A percentile compares a stretch with the other conserved stretches of the same genome.
Evolutionary conservation across 2,329 filamentous ascomycete genomes (phyloP).

Genomic region (Trichoderma simmonsii): DNA sequence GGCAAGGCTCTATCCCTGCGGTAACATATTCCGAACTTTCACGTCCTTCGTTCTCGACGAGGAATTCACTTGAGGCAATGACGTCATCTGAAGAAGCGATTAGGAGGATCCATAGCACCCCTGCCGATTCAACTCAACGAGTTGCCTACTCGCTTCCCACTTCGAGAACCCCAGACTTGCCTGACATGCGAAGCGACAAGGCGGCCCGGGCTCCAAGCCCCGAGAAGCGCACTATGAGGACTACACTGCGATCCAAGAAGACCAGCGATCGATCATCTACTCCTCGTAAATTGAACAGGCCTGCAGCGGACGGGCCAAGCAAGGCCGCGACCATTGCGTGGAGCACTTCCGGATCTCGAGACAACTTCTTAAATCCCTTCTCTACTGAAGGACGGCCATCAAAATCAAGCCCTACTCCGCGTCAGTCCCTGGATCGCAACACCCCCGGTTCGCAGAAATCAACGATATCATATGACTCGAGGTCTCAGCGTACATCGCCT

Average conservation of each 20-base stretch:
- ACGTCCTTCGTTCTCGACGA: constrained; percentile 58
- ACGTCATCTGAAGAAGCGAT: constrained; percentile 48
- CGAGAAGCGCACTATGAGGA: constrained; percentile 60
- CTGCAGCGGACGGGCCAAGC: constrained; percentile 52
- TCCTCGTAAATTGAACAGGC: constrained; percentile 40
- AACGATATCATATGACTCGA: constrained; percentile 39
- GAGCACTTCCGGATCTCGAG: constrained; percentile 44
- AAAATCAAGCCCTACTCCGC: constrained; percentile 23
- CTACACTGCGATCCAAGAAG: constrained; percentile 54
- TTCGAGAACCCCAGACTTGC: constrained; percentile 28
- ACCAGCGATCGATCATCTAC: constrained; percentile 43
- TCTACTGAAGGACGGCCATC: constrained; percentile 26
- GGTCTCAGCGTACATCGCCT: constrained; percentile 28
- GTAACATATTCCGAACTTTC: constrained; percentile 78
- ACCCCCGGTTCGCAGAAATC: constrained; percentile 48
- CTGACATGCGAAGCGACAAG: constrained; percentile 34
- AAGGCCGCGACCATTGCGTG: constrained; percentile 65
- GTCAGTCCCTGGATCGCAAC: constrained; percentile 32
- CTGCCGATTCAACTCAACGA: constrained; percentile 25
- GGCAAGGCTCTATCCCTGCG: constrained; percentile 76
- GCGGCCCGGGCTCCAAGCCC: constrained; percentile 52
- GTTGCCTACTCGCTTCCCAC: constrained; percentile 26
- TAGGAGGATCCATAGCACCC: constrained; percentile 35
- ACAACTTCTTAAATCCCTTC: constrained; percentile 29
- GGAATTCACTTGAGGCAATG: constrained; percentile 55